A percentile compares a stretch with the other conserved stretches of the same genome.
phyloP scores from a whole-genome alignment of 345 rosid genomes.

The Eucalyptus caleyi region DNA sequence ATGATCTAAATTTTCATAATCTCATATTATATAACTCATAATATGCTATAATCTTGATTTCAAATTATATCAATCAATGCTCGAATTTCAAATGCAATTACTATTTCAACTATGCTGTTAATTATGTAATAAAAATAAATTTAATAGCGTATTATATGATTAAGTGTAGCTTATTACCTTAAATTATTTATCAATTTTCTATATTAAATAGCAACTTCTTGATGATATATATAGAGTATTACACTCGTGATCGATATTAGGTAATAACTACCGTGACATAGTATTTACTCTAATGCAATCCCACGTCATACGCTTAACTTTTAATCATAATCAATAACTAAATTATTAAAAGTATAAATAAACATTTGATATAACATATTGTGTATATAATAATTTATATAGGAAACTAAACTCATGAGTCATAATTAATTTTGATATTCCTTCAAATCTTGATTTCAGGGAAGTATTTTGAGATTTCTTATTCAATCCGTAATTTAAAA shows the following conservation, averaged over 20 bases:
- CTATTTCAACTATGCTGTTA: no score
- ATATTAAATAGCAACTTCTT: fast-evolving
- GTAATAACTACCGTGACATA: not conserved
- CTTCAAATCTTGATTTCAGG: not conserved
- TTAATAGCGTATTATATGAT: not conserved
- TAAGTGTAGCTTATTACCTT: not conserved
- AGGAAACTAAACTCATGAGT: not conserved
- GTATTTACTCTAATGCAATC: not conserved
- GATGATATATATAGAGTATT: not conserved
- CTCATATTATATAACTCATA: not conserved
- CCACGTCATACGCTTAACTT: not conserved
- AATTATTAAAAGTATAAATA: not conserved
- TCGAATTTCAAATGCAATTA: no score
- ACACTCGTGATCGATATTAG: not conserved
- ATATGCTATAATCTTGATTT: not conserved
- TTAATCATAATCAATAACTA: not conserved
- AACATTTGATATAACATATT: not conserved
- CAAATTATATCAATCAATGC: not conserved
- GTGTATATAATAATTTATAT: not conserved
- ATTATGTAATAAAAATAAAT: not conserved
- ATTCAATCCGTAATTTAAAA: no score
- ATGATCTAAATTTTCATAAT: not conserved
- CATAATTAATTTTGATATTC: not conserved
- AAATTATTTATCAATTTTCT: no score
- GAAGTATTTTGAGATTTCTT: not conserved